These are phyloP conservation scores for Parachaetomium inaequale DNA, from an alignment of 495 filamentous ascomycete species.

Conservation along the genomic window DNA sequence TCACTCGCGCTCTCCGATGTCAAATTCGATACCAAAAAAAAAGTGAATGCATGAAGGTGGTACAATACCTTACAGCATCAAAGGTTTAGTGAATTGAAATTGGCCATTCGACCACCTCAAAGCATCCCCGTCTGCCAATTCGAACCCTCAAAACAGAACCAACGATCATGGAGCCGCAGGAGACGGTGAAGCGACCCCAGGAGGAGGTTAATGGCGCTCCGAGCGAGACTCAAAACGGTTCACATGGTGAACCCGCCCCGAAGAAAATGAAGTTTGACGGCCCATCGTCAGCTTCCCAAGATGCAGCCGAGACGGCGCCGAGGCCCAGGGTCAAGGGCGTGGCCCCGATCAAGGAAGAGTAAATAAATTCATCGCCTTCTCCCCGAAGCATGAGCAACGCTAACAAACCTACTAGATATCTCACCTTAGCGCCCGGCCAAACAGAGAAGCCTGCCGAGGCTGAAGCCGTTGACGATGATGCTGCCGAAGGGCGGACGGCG, in stretches of 20 bases:
- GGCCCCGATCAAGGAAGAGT: slow-evolving; percentile 84
- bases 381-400: neutral
- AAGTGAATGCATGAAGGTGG: neutral
- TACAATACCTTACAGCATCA: too few species aligned
- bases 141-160: neutral
- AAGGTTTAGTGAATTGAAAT: neutral
- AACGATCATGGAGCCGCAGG: slow-evolving; percentile 24
- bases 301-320: slow-evolving; percentile 14
- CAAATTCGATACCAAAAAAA: neutral
- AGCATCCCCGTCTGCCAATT: neutral
- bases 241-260: slow-evolving; percentile 43
- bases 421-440: slow-evolving; percentile 42
- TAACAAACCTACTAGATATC: slow-evolving; percentile 49
- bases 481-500: slow-evolving; percentile 57
- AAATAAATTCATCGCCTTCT: slow-evolving; percentile 28
- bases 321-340: slow-evolving; percentile 59
- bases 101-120: neutral
- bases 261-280: slow-evolving; percentile 59
- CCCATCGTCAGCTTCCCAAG: neutral
- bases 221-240: neutral
- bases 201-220: slow-evolving; percentile 15
- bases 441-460: slow-evolving; percentile 18
- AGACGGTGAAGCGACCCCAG: slow-evolving; percentile 20
- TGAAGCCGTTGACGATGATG: slow-evolving; percentile 59
- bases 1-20: neutral